Percentiles rank a stretch among this genome's conserved stretches.
phyloP scores from a whole-genome alignment of 441 rosid genomes.

The Corymbia calophylla region DNA sequence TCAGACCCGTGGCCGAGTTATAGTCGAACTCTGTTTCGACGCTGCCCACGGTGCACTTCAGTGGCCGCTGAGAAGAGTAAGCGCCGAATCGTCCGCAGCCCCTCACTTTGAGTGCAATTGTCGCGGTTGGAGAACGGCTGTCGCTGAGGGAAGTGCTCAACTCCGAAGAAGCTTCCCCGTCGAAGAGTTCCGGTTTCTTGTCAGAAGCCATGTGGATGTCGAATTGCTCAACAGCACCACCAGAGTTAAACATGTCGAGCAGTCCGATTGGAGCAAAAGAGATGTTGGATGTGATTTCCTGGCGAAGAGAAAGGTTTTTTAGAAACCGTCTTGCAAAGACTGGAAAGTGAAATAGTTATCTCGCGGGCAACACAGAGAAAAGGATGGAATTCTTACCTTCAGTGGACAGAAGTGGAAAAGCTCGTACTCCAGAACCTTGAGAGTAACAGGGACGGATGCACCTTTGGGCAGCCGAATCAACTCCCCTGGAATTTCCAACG shows the following conservation, averaged over 20 bases:
- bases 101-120: conserved; percentile 44
- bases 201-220: conserved; percentile 27
- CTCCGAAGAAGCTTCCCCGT: conserved; percentile 48
- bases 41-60: conserved; percentile 44
- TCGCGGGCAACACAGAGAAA: not conserved
- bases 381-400: conserved; percentile 25
- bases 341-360: not conserved
- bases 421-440: conserved; percentile 78
- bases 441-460: conserved; percentile 68
- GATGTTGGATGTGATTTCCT: conserved; percentile 56
- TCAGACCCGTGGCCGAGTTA: conserved; percentile 46
- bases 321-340: not conserved
- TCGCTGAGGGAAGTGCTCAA: conserved; percentile 25
- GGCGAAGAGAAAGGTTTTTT: not conserved
- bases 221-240: conserved; percentile 63
- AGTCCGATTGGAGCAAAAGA: conserved; percentile 83
- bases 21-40: conserved; percentile 43
- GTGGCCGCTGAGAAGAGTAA: conserved; percentile 63
- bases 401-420: conserved; percentile 84
- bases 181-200: conserved; percentile 28
- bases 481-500: conserved; percentile 42
- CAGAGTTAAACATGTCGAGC: conserved; percentile 75
- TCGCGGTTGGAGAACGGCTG: conserved; percentile 32
- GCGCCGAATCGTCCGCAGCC: conserved; percentile 83
- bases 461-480: conserved; percentile 58